Evolutionary conservation across 768 basidiomycete species (phyloP), one percentile per base, ranked within the genome.

Genomic region (Lactifluus echinatus): DNA sequence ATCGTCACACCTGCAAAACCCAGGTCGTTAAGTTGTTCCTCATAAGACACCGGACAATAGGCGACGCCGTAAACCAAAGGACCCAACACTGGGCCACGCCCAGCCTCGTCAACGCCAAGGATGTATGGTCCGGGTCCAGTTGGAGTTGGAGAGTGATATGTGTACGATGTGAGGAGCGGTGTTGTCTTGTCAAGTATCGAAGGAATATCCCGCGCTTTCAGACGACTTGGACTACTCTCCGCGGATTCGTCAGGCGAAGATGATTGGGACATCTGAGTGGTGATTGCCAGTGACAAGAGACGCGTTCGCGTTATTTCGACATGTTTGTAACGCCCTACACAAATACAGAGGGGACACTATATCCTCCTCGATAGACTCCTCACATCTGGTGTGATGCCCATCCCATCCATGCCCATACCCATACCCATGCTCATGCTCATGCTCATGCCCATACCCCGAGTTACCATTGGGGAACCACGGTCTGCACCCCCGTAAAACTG

Each of bases 51-150:
- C 2, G 93, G 89, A 65, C 95, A 98, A 66, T 92, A 97, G 0
- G 96, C 94, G 24, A 95, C 83, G 7, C 89, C 95, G 66, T 99
- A 98, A 0, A 99, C 96, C 58, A 98, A 80, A 0, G 96, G 96
- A 1, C 94, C 95, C 0, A 99, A 75, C 1, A 95, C 95, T 21
- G 95, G 96, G 0, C 96, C 96, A 53, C 96, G 78, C 0, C 96
- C 96, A 0, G 96, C 96, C 69, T 99, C 96, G 70, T 99, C 96
- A n/a, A 99, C 93, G 23, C 96, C 96, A 49, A 99, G 85, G 48
- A 97, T 90, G 73, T 94, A 96, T 0, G 88, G 87, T 0, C 90
- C 90, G 1, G 70, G 55, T 0, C 82, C 78, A 0, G 84, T 85
- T 2, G 90, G 89, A 0, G 69, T 78, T 1, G 82, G 77, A 0